Evolutionary conservation across 2,329 filamentous ascomycete species (phyloP).

Genomic region (Aspergillus hiratsukae): DNA sequence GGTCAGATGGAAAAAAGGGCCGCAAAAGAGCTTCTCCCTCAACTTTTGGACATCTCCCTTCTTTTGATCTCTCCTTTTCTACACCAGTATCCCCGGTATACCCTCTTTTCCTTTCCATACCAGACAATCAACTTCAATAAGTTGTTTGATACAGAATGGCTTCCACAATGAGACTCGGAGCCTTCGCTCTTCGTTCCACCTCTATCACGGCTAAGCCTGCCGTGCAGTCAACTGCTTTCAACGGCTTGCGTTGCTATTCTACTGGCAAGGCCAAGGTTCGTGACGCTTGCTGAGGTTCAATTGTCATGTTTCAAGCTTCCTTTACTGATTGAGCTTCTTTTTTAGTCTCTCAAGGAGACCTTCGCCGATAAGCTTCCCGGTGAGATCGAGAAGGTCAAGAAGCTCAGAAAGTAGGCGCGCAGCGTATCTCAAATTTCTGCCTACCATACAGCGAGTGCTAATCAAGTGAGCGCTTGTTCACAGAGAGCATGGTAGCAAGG

Average conservation of each 20-base stretch:
- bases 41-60: slow-evolving; percentile 8
- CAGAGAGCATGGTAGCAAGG: slow-evolving; percentile 91
- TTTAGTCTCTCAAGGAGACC: slow-evolving; percentile 91
- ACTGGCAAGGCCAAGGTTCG: slow-evolving; percentile 75
- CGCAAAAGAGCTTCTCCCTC: slow-evolving; percentile 31
- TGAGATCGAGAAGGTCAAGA: slow-evolving; percentile 99
- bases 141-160: slow-evolving; percentile 62
- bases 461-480: slow-evolving; percentile 19
- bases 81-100: slow-evolving; percentile 34
- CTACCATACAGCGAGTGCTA: slow-evolving; percentile 10
- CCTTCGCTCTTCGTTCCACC: slow-evolving; percentile 75
- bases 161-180: slow-evolving; percentile 74
- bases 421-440: background rate
- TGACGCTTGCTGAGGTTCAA: slow-evolving; percentile 19
- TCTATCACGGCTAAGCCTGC: slow-evolving; percentile 63
- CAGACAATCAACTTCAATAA: slow-evolving; percentile 28
- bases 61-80: slow-evolving; percentile 28
- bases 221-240: slow-evolving; percentile 69
- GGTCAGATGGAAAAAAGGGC: slow-evolving; percentile 28
- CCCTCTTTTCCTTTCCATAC: slow-evolving; percentile 31
- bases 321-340: slow-evolving; percentile 23
- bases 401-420: slow-evolving; percentile 78
- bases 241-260: slow-evolving; percentile 84
- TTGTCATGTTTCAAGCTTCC: slow-evolving; percentile 7
- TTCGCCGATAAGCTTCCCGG: slow-evolving; percentile 93